Conservation (phyloP, 257 asterid species). For the Galeopsis tetrahit region DNA sequence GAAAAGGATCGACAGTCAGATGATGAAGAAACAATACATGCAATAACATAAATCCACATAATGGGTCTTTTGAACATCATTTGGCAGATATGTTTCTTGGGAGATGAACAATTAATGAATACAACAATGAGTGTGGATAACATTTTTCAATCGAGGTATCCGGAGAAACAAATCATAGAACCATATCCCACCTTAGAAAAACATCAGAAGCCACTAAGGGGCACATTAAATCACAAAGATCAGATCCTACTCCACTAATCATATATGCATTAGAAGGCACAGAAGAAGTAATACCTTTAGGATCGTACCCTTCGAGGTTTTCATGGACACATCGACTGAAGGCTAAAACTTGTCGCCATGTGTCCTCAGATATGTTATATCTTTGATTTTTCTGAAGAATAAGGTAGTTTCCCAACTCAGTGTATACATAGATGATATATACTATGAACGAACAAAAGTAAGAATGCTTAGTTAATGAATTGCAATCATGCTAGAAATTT, state of each 20-base stretch:
- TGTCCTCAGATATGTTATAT: constrained; percentile 93
- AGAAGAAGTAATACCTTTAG: constrained; percentile 68
- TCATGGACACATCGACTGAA: constrained; percentile 94
- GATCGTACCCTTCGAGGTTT: constrained; percentile 94
- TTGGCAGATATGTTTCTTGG: neutral
- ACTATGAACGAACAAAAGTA: constrained; percentile 14
- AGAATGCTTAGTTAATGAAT: neutral
- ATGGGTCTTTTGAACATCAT: neutral
- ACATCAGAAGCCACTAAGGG: neutral
- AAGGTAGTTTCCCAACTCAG: constrained; percentile 10
- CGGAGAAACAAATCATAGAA: constrained; percentile 3
- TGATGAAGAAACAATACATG: constrained; percentile 14
- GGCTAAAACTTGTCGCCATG: constrained; percentile 93
- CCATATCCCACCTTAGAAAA: neutral
- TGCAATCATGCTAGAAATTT: constrained; percentile 29
- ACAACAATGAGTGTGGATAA: neutral
- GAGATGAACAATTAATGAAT: neutral
- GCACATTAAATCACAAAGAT: neutral
- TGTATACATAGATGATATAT: neutral
- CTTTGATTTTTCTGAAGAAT: constrained; percentile 73
- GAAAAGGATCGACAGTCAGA: constrained; percentile 29
- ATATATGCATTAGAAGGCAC: constrained; percentile 26
- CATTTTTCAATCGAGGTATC: neutral
- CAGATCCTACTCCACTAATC: constrained; percentile 10
- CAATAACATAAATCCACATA: neutral